A percentile compares a stretch with the other conserved stretches of the same genome.
phyloP scores from a whole-genome alignment of 495 filamentous ascomycete species.

The Elaphomyces granulatus region DNA sequence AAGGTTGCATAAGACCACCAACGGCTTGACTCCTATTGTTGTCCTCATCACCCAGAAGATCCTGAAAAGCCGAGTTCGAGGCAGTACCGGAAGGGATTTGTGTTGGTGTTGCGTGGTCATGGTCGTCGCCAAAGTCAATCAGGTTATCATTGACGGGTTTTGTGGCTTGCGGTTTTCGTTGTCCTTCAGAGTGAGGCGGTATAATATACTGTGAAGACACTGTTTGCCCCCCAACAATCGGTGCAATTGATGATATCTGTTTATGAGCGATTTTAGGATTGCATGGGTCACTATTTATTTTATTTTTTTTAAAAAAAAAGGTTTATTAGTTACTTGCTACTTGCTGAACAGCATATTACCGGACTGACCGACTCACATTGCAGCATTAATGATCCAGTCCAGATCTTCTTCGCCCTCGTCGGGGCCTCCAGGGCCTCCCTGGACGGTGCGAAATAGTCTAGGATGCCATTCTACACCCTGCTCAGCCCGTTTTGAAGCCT shows the following conservation, averaged over 20 bases:
- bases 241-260: conserved; percentile 76
- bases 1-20: conserved; percentile 1
- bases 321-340: neutral
- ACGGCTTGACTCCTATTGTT: conserved; percentile 5
- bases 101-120: conserved; percentile 3
- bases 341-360: neutral
- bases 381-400: conserved; percentile 88
- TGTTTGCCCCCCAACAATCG: conserved; percentile 66
- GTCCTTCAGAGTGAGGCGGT: conserved; percentile 19
- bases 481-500: conserved; percentile 66
- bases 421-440: conserved; percentile 52
- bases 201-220: conserved; percentile 27
- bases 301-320: conserved; percentile 14
- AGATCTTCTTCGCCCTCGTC: conserved; percentile 79
- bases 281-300: conserved; percentile 42
- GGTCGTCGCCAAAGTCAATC: conserved; percentile 24
- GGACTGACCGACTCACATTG: conserved; percentile 46
- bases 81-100: neutral
- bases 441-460: conserved; percentile 61
- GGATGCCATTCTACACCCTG: conserved; percentile 86
- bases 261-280: conserved; percentile 60
- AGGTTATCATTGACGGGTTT: conserved; percentile 10
- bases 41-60: conserved; percentile 2
- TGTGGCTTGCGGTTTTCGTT: conserved; percentile 14
- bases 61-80: neutral